phyloP scores from a whole-genome alignment of 2,329 filamentous ascomycete species.

The Fusarium caatingaense region DNA sequence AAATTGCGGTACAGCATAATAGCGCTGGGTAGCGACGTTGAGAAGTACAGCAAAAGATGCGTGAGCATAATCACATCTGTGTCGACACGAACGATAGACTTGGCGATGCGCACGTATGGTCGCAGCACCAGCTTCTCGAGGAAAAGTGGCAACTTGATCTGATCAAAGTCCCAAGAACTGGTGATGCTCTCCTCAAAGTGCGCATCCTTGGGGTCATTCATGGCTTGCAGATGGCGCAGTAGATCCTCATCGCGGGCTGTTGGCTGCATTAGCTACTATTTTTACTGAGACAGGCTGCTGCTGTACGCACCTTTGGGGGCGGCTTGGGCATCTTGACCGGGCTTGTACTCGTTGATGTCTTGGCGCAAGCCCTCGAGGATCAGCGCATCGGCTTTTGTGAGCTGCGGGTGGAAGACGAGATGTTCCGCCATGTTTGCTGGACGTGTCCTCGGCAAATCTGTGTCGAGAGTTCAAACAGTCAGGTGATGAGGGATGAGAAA shows the following conservation, averaged over 20 bases:
- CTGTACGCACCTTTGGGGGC: slow-evolving; percentile 17
- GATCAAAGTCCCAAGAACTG: slow-evolving; percentile 26
- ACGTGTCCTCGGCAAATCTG: background rate
- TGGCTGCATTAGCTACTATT: background rate
- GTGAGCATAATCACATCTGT: slow-evolving; percentile 84
- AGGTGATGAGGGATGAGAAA: background rate
- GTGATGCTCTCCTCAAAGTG: slow-evolving; percentile 31
- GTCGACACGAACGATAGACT: slow-evolving; percentile 68
- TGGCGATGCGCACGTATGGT: slow-evolving; percentile 69
- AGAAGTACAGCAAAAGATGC: slow-evolving; percentile 78
- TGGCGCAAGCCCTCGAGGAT: slow-evolving; percentile 27
- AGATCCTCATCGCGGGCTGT: slow-evolving; percentile 27
- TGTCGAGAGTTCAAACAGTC: background rate
- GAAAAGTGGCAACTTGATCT: slow-evolving; percentile 30
- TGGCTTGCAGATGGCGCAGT: slow-evolving; percentile 26
- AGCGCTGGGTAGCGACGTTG: slow-evolving; percentile 76
- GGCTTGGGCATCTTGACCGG: background rate
- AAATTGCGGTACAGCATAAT: slow-evolving; percentile 73
- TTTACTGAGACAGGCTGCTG: background rate
- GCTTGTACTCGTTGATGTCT: slow-evolving; percentile 25
- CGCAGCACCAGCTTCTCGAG: slow-evolving; percentile 56
- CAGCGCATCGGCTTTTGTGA: slow-evolving; percentile 31
- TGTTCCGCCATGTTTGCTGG: slow-evolving; percentile 17
- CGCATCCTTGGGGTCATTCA: slow-evolving; percentile 33
- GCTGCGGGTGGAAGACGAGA: slow-evolving; percentile 28